Evolutionary conservation across 2,329 filamentous ascomycete genomes (phyloP).

Genomic region (Neopestalotiopsis sp.): DNA sequence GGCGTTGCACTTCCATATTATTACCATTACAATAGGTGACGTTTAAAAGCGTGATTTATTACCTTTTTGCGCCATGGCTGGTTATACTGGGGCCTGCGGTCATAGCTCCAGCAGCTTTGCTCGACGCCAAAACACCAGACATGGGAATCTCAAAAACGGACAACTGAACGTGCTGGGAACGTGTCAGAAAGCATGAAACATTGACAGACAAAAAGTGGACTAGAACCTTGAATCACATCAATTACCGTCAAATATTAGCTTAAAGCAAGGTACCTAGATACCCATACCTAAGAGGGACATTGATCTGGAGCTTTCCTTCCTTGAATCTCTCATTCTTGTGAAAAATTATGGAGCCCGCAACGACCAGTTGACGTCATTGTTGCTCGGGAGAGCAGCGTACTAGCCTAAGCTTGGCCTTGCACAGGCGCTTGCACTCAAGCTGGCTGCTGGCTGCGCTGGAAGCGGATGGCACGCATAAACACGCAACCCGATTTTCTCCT

Average conservation of each 20-base stretch:
- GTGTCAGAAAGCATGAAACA: too few relatives aligned
- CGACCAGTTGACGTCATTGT: constrained; percentile 16
- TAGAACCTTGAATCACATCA: not conserved
- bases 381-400: constrained; percentile 1
- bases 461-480: not conserved
- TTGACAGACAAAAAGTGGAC: too few relatives aligned
- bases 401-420: not conserved
- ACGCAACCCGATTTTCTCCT: constrained; percentile 8
- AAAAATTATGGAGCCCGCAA: constrained; percentile 15
- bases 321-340: not conserved
- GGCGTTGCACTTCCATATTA: too few relatives aligned
- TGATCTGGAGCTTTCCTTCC: constrained; percentile 5
- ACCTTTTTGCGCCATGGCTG: too few relatives aligned
- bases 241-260: not conserved
- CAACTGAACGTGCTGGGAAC: too few relatives aligned
- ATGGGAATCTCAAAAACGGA: too few relatives aligned
- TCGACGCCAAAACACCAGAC: too few relatives aligned
- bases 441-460: not conserved
- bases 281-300: not conserved
- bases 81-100: too few relatives aligned
- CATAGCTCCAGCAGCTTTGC: too few relatives aligned
- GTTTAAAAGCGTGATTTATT: too few relatives aligned
- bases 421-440: not conserved
- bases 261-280: not conserved
- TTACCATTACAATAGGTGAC: too few relatives aligned